Percentiles rank a stretch among this genome's conserved stretches.
Evolutionary conservation across 2,329 filamentous ascomycete genomes (phyloP).

Genomic region (Hymenoscyphus fraxineus): DNA sequence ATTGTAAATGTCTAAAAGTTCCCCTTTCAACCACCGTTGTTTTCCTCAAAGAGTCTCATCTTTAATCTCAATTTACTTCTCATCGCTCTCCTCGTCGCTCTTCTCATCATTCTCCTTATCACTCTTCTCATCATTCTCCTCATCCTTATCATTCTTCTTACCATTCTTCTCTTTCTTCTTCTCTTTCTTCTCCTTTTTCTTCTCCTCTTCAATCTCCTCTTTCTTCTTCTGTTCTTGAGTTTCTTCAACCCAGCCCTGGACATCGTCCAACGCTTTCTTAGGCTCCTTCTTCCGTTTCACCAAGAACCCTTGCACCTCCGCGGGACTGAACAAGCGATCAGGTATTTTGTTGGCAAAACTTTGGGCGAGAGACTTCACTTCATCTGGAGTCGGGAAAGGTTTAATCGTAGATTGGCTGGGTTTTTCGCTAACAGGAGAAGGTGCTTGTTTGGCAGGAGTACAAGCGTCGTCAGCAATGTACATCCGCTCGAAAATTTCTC

Average conservation of each 20-base stretch:
- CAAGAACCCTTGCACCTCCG: conserved; percentile 63
- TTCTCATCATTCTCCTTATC: too few relatives aligned
- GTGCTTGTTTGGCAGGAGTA: not conserved
- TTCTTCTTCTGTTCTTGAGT: conserved; percentile 45
- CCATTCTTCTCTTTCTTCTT: too few relatives aligned
- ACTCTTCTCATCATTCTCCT: too few relatives aligned
- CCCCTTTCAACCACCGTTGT: too few relatives aligned
- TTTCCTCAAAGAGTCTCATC: too few relatives aligned
- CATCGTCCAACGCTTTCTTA: conserved; percentile 50
- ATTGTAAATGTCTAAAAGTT: too few relatives aligned
- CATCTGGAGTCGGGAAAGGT: conserved; percentile 7
- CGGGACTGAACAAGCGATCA: conserved; percentile 49
- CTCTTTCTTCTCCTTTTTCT: not conserved
- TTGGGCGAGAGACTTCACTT: conserved; percentile 40
- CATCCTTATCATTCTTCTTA: too few relatives aligned
- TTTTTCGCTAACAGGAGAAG: too few relatives aligned
- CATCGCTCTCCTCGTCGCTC: too few relatives aligned
- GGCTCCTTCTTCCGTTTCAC: conserved; percentile 59
- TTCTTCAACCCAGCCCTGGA: conserved; percentile 50
- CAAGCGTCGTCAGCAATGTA: not conserved
- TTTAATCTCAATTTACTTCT: too few relatives aligned
- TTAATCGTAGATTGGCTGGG: too few relatives aligned
- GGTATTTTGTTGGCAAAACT: conserved; percentile 53
- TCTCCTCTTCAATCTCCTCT: conserved; percentile 12
- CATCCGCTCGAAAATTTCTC: conserved; percentile 2